Evolutionary conservation across 352 stramenopile species (phyloP).

Genomic region (Phytophthora sojae): DNA sequence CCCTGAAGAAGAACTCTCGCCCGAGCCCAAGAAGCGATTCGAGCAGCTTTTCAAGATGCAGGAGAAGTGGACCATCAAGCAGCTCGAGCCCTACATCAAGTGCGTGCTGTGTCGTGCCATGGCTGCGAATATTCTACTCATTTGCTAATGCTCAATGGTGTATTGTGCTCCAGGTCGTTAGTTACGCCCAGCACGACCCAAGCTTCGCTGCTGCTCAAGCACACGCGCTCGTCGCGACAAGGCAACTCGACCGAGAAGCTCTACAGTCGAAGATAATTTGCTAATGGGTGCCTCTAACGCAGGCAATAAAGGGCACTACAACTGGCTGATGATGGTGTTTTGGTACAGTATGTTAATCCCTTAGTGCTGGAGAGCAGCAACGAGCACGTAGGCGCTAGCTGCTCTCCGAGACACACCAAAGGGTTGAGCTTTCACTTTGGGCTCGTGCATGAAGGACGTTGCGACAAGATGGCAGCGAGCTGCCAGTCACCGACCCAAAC

Average conservation of each 20-base stretch:
- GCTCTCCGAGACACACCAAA: slow-evolving; percentile 14
- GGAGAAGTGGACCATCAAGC: slow-evolving; percentile 84
- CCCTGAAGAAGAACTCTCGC: slow-evolving; percentile 64
- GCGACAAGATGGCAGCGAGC: slow-evolving; percentile 26
- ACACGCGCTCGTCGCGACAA: slow-evolving; percentile 83
- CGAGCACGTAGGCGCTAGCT: slow-evolving; percentile 8
- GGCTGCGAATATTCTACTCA: not conserved
- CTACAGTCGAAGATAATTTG: slow-evolving; percentile 72
- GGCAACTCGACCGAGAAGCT: slow-evolving; percentile 71
- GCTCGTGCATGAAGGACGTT: slow-evolving; percentile 42
- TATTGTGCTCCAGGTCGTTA: slow-evolving; percentile 51
- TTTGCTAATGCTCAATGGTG: not conserved
- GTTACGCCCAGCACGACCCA: slow-evolving; percentile 72
- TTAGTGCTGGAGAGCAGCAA: slow-evolving; percentile 19
- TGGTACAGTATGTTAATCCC: slow-evolving; percentile 32
- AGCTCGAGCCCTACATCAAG: slow-evolving; percentile 87
- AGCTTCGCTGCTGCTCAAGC: slow-evolving; percentile 80
- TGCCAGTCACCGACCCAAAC: slow-evolving; percentile 42
- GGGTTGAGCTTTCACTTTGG: slow-evolving; percentile 42
- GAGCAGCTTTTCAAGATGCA: slow-evolving; percentile 80
- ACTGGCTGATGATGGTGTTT: not conserved
- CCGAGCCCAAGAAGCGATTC: slow-evolving; percentile 81
- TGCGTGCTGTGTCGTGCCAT: slow-evolving; percentile 32
- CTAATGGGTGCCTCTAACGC: not conserved
- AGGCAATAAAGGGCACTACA: not conserved